Evolutionary conservation across 345 rosid species (phyloP).

Genomic region (Hibiscus tridactylites): DNA sequence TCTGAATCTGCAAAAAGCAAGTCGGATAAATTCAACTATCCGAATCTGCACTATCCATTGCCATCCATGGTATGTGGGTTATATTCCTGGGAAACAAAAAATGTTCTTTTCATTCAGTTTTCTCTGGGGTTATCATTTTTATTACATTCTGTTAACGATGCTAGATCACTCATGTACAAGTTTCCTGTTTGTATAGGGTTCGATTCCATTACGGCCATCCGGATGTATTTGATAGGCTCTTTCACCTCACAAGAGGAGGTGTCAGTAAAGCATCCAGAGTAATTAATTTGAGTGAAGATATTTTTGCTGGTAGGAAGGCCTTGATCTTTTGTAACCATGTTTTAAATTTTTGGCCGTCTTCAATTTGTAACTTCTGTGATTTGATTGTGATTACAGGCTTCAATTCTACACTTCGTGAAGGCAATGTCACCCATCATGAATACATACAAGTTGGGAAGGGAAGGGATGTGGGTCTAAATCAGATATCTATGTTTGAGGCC

Average conservation of each 20-base stretch:
- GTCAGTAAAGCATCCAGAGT: constrained; percentile 96
- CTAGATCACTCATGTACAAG: not conserved
- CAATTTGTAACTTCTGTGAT: not conserved
- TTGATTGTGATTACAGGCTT: constrained; percentile 48
- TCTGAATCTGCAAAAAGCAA: too few relatives aligned
- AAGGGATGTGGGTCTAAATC: constrained; percentile 98
- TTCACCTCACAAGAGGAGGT: constrained; percentile 98
- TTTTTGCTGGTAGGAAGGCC: constrained; percentile 73
- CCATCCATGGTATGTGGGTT: too few relatives aligned
- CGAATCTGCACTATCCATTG: too few relatives aligned
- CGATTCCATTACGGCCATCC: constrained; percentile 99
- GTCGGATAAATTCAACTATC: too few relatives aligned
- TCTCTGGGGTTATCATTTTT: not conserved
- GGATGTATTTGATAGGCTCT: constrained; percentile 96
- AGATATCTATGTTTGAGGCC: constrained; percentile 99
- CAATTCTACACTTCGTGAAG: constrained; percentile 98
- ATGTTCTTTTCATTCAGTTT: too few relatives aligned
- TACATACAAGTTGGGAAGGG: constrained; percentile 99
- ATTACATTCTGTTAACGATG: not conserved
- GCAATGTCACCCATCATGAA: constrained; percentile 98
- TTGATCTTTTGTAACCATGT: not conserved
- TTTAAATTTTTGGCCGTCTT: not conserved
- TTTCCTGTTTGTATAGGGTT: constrained; percentile 44
- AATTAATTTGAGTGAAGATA: constrained; percentile 95
- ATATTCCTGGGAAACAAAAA: too few relatives aligned